Evolutionary conservation across 805 yeast genomes (phyloP), one percentile per base, ranked within the genome.

Genomic region (Nakazawaea pomicola): DNA sequence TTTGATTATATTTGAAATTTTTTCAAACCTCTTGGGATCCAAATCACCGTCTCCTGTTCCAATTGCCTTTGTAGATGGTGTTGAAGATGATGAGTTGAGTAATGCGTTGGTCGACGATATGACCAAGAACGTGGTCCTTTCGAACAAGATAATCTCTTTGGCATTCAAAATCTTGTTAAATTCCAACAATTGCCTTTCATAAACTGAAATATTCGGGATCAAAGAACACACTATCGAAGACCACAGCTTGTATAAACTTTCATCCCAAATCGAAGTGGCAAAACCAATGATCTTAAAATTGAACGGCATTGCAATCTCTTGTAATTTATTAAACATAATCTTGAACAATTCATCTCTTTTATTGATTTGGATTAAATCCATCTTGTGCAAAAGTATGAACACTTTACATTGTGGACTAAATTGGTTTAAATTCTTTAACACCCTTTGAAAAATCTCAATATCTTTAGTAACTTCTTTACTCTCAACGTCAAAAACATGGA

Each of bases 251-350:
- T 91, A 93, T 44, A 91, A 67, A 54, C 91, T 80, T 60, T 91
- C 98, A 63, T 91, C 97, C 98, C 98, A 91, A 43, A 91, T 91
- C 1, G 96, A 86, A 0, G 98, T 93, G 5, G 96, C 91, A 57
- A 89, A 91, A 2, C 97, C 97, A 12, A 77, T 74, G 33, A 88
- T 66, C 34, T 76, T 67, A 62, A 88, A 87, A 11, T 57, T 58
- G 40, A 51, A 80, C 15, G 87, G 86, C 40, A 76, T 68, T 3
- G 95, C 82, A 12, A 86, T 83, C 36, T 77, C 80, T 50, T 80
- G 83, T 46, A 93, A 64, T 53, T 83, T 85, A 38, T 76, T 79
- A 84, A 88, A 83, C 83, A 91, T 88, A 16, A 86, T 78, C 14
- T 73, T 74, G 55, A 89, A 90, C 49, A 90, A 71, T 55, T 88